These are phyloP conservation scores for Auricularia sp. DNA, from an alignment of 768 basidiomycete genomes.

Conservation along the genomic window DNA sequence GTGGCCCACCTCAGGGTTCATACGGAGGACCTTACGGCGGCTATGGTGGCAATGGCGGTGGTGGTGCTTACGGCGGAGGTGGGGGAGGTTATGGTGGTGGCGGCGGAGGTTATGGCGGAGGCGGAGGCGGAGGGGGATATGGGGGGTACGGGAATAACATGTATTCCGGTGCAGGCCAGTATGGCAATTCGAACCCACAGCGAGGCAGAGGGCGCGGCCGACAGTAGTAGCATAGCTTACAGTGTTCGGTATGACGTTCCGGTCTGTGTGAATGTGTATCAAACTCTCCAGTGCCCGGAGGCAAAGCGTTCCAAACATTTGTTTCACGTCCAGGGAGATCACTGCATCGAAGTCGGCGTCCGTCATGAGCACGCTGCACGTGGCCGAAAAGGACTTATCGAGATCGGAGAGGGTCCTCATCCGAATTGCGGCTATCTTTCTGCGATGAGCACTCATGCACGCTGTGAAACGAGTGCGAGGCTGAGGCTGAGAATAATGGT, in stretches of 20 bases:
- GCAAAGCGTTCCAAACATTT: too few relatives aligned
- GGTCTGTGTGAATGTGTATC: background rate
- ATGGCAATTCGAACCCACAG: conserved; percentile 15
- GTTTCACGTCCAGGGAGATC: too few relatives aligned
- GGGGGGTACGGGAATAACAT: conserved; percentile 22
- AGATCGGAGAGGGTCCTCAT: too few relatives aligned
- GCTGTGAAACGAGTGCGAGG: too few relatives aligned
- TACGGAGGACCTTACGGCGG: conserved; percentile 6
- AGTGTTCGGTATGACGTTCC: background rate
- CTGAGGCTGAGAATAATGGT: background rate
- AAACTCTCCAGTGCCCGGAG: too few relatives aligned
- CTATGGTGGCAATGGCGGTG: conserved; percentile 1
- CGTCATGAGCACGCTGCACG: too few relatives aligned
- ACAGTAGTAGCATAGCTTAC: background rate
- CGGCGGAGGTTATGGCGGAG: background rate
- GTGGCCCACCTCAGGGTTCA: conserved; percentile 4
- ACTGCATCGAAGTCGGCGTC: too few relatives aligned
- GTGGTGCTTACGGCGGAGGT: background rate
- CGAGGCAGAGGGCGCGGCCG: background rate
- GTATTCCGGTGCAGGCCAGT: conserved; percentile 14
- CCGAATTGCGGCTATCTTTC: too few relatives aligned
- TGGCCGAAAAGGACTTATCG: too few relatives aligned
- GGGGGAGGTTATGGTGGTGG: conserved; percentile 30
- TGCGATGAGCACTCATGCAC: too few relatives aligned
- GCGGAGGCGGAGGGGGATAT: conserved; percentile 31